Base-by-base conservation (phyloP, 2,329 filamentous ascomycete species). In the Phyllosticta capitalensis region DNA sequence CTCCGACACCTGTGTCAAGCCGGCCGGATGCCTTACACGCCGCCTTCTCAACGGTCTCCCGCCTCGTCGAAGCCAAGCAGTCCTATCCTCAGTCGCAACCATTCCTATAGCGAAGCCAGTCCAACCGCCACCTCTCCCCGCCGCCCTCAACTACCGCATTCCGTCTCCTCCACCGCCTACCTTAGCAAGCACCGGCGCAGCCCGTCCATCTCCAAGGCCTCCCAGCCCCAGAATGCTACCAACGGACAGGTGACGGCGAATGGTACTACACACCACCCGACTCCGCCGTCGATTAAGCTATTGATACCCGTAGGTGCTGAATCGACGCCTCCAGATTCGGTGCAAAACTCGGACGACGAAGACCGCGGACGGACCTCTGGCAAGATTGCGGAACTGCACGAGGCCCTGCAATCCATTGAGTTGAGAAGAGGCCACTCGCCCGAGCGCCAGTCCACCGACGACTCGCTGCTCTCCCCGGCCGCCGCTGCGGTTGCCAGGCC, bases 301-400 rank as follows among this genome's bases (percentile, higher is more conserved):
- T 56, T 60, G 58, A 87, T 89, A n/a, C 89, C 90, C 19, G 75
- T 90, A 63, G 90, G 90, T 62, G 91, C 90, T 63, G 84, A 96
- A 66, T 89, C 95, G 61, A 96, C 92, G 0, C 92, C 92, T 38
- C 92, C 92, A 9, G 92, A 96, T 67, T 96, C 92, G 33, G 81
- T 83, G 6, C 82, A 83, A 48, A 88, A 87, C 65, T 92, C 87
- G 24, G 91, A 92, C 72, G 92, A 96, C 70, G 90, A 94, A 64
- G 91, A 95, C 65, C 85, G 70, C 28, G 83, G 65, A 63, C 69
- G 64, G 24, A 67, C 61, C 65, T 75, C 71, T 61, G 72, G 70
- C 66, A 74, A 78, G 61, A 74, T 85, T 63, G 77, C 79, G 63
- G 88, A 92, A 69, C 78, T 96, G 55, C 85, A 95, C 72, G 86